Base-by-base conservation (phyloP, 2,329 filamentous ascomycete species). In the Sporothrix curviconia region DNA sequence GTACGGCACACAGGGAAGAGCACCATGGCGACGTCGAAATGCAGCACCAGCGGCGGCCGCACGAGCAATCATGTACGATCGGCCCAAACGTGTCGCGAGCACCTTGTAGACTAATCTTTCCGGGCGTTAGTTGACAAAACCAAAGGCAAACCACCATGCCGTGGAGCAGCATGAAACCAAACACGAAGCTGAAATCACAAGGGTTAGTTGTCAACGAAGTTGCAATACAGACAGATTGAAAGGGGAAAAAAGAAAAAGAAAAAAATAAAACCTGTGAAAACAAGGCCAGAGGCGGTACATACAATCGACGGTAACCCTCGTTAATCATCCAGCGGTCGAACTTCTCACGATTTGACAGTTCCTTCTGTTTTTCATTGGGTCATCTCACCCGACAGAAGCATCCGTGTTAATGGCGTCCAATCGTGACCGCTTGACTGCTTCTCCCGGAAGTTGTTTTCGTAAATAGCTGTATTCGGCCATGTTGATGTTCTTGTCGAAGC, bases 271-370 rank as follows among this genome's bases (percentile, higher is more conserved):
- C n/a, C n/a, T n/a, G n/a, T n/a, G n/a, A n/a, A n/a, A n/a, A n/a
- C n/a, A n/a, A n/a, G n/a, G n/a, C n/a, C n/a, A n/a, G n/a, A n/a
- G n/a, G n/a, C n/a, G n/a, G n/a, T 25, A 80, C 86, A 58, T 78
- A 90, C 83, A 92, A 79, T 82, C 87, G 79, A 69, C 87, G 80
- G 70, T 90, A 91, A 60, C 89, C 89, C 69, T 92, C 89, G 69
- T 92, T 92, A 61, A 92, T 86, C 89, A 94, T 92, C 89, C 89
- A 94, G 63, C 85, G 78, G 70, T 92, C 86, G 67, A 92, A 87
- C 69, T 82, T 87, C 70, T 92, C 87, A 67, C 82, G 80, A 61
- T 81, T 71, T 24, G 82, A 83, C 64, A 92, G 74, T 57, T 85
- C 80, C 68, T 84, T 84, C 64, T 87, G 84, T 66, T 77, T 81